Evolutionary conservation across 2,329 filamentous ascomycete genomes (phyloP), one percentile per base, ranked within the genome.

Genomic region (Chaetomium sp.): DNA sequence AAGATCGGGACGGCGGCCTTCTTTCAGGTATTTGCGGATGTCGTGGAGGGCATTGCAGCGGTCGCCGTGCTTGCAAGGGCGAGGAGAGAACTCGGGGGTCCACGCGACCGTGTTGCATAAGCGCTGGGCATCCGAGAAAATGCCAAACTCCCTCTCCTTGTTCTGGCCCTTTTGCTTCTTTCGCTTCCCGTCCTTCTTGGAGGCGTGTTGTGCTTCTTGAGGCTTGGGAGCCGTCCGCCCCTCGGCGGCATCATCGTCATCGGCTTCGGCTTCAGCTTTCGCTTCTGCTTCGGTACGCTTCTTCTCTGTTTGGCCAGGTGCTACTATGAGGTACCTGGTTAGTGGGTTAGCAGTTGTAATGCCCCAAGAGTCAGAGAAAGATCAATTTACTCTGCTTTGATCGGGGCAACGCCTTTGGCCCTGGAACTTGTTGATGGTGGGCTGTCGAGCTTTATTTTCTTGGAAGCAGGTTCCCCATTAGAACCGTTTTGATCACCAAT

Each of bases 21-120:
- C 87, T 35, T 85, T 85, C 57, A 99, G 80, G 74, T 99, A 99
- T 74, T 87, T 89, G 68, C 95, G 87, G 54, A 99, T 79, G 72
- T 97, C 87, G 74, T 99, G 95, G 72, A 89, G 87, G 70, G 89
- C 87, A 69, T 87, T 91, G 81, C 95, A 99, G 67, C 86, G 87
- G 35, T 92, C 89, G 29, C 91, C 93, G 71, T 89, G 96, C 57
- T 81, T 84, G 77, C 95, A 98, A 29, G 87, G 80, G 68, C 83
- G 81, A 0, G 93, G 91, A 3, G 92, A 93, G 75, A 97, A 96
- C 74, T 98, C 94, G 45, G 90, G 82, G 67, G 81, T 84, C 72
- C 87, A 84, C 21, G 86, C 85, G 66, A 91, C 84, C 60, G 88
- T 92, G 71, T 87, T 86, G 78, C 94, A 98, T 9, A 98, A 84